Evolutionary conservation across 2,329 filamentous ascomycete genomes (phyloP).

Genomic region (Xylariomycetidae sp.): DNA sequence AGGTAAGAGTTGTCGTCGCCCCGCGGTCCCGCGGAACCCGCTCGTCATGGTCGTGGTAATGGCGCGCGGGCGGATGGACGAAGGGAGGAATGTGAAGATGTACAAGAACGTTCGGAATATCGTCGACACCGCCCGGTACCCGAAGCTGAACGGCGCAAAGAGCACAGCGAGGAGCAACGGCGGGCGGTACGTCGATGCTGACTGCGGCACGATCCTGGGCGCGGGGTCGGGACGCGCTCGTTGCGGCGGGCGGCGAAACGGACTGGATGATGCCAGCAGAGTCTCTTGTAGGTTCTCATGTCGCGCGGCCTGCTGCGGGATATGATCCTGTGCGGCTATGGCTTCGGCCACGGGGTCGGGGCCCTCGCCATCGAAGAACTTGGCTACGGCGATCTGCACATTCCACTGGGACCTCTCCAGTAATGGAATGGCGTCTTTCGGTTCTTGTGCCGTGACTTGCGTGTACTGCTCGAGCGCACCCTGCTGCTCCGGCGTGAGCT

Average conservation of each 20-base stretch:
- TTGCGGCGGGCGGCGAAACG: constrained; percentile 26
- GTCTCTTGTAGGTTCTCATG: constrained; percentile 70
- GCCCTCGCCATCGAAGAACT: constrained; percentile 95
- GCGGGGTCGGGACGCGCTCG: constrained; percentile 55
- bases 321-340: constrained; percentile 53
- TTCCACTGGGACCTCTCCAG: constrained; percentile 92
- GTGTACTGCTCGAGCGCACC: constrained; percentile 82
- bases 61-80: constrained; percentile 49
- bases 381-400: constrained; percentile 92
- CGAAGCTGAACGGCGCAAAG: constrained; percentile 73
- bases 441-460: constrained; percentile 77
- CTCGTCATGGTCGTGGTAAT: constrained; percentile 47
- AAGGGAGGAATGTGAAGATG: constrained; percentile 74
- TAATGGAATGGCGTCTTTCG: constrained; percentile 68
- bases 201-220: constrained; percentile 76
- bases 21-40: constrained; percentile 55
- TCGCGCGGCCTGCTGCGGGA: constrained; percentile 56
- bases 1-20: constrained; percentile 71
- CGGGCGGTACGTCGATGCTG: constrained; percentile 61
- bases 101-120: constrained; percentile 69
- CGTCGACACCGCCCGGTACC: constrained; percentile 65
- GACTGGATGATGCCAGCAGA: constrained; percentile 35
- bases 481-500: constrained; percentile 73
- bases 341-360: constrained; percentile 77
- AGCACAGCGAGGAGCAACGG: constrained; percentile 73